phyloP scores from a whole-genome alignment of 2,329 filamentous ascomycete species.

The Pleoardoris graminearum region DNA sequence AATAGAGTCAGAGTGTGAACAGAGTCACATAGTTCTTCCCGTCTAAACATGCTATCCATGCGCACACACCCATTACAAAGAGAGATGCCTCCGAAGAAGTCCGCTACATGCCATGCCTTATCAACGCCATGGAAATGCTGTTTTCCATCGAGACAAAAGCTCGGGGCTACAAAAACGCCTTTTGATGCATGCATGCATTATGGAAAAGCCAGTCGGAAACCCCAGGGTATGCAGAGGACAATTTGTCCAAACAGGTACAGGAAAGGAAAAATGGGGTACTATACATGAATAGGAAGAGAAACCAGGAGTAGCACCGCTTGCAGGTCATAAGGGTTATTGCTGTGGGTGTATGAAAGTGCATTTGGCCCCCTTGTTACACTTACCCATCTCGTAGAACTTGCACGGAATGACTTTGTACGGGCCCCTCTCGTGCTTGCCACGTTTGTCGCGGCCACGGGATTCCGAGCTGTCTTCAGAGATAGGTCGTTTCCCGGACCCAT shows the following conservation, averaged over 20 bases:
- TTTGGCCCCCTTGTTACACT: constrained; percentile 72
- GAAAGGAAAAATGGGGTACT: constrained; percentile 16
- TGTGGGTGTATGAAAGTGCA: constrained; percentile 69
- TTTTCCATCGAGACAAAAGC: background rate
- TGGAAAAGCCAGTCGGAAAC: constrained; percentile 11
- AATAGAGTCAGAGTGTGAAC: too few species aligned
- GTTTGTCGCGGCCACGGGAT: constrained; percentile 58
- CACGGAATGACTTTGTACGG: constrained; percentile 57
- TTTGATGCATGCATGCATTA: constrained; percentile 31
- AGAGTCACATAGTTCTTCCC: background rate
- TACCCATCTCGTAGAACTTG: constrained; percentile 70
- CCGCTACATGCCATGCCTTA: background rate
- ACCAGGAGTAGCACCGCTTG: background rate
- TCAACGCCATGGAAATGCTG: constrained; percentile 4
- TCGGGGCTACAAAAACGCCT: background rate
- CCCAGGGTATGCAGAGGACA: constrained; percentile 2
- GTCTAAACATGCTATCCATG: background rate
- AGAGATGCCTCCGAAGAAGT: background rate
- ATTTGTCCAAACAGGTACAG: constrained; percentile 11
- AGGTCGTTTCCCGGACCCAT: constrained; percentile 42
- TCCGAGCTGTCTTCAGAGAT: constrained; percentile 34
- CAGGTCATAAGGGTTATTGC: background rate
- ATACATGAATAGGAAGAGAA: constrained; percentile 10
- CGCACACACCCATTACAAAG: background rate
- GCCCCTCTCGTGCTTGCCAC: constrained; percentile 25